Conservation (phyloP, 129 eudicot genomes). For the Daucus carota region DH1_v3.0 NC_030386.2:31152001-31152500, state of each 20-base stretch:
- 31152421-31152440: conserved; percentile 25
- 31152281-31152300: conserved; percentile 50
- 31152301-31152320: conserved; percentile 14
- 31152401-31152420: background rate
- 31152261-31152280: conserved; percentile 25
- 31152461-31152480: conserved; percentile 34
- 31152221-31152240: conserved; percentile 39
- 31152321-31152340: conserved; percentile 6
- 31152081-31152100: conserved; percentile 69
- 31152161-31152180: conserved; percentile 8
- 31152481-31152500: conserved; percentile 69
- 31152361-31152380: conserved; percentile 52
- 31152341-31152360: conserved; percentile 38
- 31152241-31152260: conserved; percentile 60
- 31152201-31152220: conserved; percentile 10
- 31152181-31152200: conserved; percentile 17
- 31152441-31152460: conserved; percentile 34
- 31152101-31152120: conserved; percentile 36
- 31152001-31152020: conserved; percentile 14
- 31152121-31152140: conserved; percentile 30
- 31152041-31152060: conserved; percentile 28
- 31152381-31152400: conserved; percentile 15
- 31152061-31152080: conserved; percentile 40
- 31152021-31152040: background rate
- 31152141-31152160: conserved; percentile 46